These are phyloP conservation scores for Ophiosphaerella narmari DNA, from an alignment of 2,329 filamentous ascomycete genomes.

Conservation along the genomic window DNA sequence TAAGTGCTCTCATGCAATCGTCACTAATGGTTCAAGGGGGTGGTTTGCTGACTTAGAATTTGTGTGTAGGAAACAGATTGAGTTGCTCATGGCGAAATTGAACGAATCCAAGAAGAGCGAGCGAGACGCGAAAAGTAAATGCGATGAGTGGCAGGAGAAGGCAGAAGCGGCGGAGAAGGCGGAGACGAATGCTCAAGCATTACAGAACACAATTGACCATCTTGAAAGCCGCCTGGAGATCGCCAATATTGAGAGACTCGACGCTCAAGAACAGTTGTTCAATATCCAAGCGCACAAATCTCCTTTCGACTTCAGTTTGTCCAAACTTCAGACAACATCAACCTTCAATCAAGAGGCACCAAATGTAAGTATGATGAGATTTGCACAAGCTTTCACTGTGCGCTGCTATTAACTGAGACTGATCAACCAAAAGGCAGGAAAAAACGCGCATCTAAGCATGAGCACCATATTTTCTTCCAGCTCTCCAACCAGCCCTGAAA, in stretches of 20 bases:
- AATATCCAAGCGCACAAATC: slow-evolving; percentile 34
- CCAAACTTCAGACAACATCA: slow-evolving; percentile 10
- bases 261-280: slow-evolving; percentile 46
- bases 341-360: not conserved
- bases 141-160: slow-evolving; percentile 35
- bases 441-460: slow-evolving; percentile 28
- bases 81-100: slow-evolving; percentile 47
- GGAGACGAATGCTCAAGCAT: slow-evolving; percentile 29
- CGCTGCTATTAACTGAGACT: not conserved
- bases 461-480: slow-evolving; percentile 36
- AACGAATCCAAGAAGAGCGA: slow-evolving; percentile 45
- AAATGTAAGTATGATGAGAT: slow-evolving; percentile 2
- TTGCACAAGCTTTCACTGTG: not conserved
- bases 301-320: slow-evolving; percentile 27
- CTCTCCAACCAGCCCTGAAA: slow-evolving; percentile 17
- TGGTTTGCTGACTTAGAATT: not conserved
- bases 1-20: not conserved
- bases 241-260: slow-evolving; percentile 49
- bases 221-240: slow-evolving; percentile 47
- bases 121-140: slow-evolving; percentile 34
- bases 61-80: slow-evolving; percentile 33
- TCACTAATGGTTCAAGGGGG: not conserved
- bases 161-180: slow-evolving; percentile 31
- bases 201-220: slow-evolving; percentile 45
- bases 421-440: not conserved